Evolutionary conservation across 441 rosid genomes (phyloP).

Genomic region (Mallotus repandus): DNA sequence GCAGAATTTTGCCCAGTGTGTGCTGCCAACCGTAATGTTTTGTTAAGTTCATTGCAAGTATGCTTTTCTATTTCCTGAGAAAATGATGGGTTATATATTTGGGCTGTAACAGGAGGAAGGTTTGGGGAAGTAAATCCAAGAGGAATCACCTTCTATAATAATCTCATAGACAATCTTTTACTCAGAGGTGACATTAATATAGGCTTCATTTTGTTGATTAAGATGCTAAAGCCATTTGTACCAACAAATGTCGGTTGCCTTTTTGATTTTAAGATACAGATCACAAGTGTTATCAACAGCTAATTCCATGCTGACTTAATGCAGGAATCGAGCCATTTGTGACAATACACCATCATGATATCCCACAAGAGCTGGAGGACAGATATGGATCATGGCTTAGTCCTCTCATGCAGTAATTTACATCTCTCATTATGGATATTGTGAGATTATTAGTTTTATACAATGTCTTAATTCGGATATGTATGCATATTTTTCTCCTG

Average conservation of each 20-base stretch:
- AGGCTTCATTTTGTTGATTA: background rate
- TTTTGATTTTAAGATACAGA: background rate
- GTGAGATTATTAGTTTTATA: background rate
- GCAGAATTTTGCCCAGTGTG: slow-evolving; percentile 43
- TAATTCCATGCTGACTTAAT: background rate
- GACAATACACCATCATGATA: slow-evolving; percentile 44
- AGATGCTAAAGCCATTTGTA: background rate
- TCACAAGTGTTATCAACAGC: background rate
- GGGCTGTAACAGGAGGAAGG: slow-evolving; percentile 37
- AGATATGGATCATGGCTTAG: slow-evolving; percentile 51
- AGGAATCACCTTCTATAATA: too few relatives aligned
- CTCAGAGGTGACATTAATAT: slow-evolving; percentile 30
- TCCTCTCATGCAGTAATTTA: slow-evolving; percentile 42
- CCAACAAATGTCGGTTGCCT: too few relatives aligned
- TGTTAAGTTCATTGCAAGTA: too few relatives aligned
- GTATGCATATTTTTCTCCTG: background rate
- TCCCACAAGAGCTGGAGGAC: slow-evolving; percentile 47
- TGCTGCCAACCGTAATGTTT: background rate
- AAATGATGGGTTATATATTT: background rate
- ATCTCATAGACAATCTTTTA: too few relatives aligned
- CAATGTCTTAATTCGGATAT: background rate
- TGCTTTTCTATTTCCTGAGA: background rate
- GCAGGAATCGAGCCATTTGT: slow-evolving; percentile 56
- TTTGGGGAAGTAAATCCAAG: slow-evolving; percentile 43
- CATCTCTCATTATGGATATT: background rate